Evolutionary conservation across 306 rosid species (phyloP).

Genomic region (Notholithocarpus densiflorus): DNA sequence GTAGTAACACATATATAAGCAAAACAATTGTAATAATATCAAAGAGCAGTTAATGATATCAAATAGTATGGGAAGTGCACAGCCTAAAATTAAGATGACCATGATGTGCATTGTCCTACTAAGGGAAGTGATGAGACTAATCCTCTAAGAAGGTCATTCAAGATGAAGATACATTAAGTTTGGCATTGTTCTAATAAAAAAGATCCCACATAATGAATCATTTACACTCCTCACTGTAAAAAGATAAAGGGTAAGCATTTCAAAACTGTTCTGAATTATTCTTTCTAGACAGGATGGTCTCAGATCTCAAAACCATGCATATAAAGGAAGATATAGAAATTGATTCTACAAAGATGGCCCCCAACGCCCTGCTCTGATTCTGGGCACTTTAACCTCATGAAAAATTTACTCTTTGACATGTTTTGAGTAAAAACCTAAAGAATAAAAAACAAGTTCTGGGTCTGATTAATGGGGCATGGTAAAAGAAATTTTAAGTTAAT

Average conservation of each 20-base stretch:
- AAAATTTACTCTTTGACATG: background rate
- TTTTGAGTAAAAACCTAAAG: background rate
- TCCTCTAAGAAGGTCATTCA: background rate
- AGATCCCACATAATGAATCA: background rate
- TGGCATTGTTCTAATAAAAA: background rate
- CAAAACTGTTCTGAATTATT: too few species aligned
- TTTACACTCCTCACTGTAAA: background rate
- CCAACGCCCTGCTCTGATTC: background rate
- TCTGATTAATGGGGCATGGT: too few species aligned
- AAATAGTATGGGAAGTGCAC: too few species aligned
- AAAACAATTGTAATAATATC: too few species aligned
- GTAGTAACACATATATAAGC: too few species aligned
- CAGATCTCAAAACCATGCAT: background rate
- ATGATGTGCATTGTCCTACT: too few species aligned
- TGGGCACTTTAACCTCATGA: background rate
- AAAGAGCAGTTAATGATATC: too few species aligned
- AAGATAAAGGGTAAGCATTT: too few species aligned
- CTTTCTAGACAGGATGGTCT: background rate
- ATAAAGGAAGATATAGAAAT: background rate
- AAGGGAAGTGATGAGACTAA: too few species aligned
- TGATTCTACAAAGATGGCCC: background rate
- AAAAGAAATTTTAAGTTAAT: too few species aligned
- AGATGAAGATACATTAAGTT: background rate
- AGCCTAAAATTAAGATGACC: too few species aligned
- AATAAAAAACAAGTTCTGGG: background rate